These are phyloP conservation scores for Alternaria tenuissima DNA, from an alignment of 2,329 filamentous ascomycete genomes.

Conservation along the genomic window DNA sequence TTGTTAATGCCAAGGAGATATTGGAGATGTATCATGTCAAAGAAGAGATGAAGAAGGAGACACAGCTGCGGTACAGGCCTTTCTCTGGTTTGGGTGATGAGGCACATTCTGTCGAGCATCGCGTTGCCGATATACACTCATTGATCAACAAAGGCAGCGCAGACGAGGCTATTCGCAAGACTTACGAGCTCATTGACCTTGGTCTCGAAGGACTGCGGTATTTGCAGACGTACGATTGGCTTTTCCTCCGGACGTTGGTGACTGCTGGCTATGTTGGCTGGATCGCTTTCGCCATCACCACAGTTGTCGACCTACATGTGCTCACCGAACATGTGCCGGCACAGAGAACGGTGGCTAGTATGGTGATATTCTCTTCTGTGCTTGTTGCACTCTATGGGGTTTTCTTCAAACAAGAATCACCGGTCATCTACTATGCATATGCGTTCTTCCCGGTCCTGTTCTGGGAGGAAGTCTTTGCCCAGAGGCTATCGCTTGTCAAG, in stretches of 20 bases:
- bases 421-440: constrained; percentile 87
- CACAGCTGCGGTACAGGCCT: constrained; percentile 78
- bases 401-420: constrained; percentile 80
- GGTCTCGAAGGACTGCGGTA: constrained; percentile 87
- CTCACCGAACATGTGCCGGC: constrained; percentile 73
- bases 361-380: constrained; percentile 75
- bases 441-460: constrained; percentile 91
- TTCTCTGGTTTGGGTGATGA: constrained; percentile 74
- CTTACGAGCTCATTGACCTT: constrained; percentile 77
- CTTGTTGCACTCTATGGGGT: constrained; percentile 80
- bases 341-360: constrained; percentile 67
- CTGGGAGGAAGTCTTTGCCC: constrained; percentile 93
- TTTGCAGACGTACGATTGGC: constrained; percentile 97
- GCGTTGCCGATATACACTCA: constrained; percentile 71
- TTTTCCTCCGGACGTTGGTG: constrained; percentile 88
- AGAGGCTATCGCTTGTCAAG: constrained; percentile 71
- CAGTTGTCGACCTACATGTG: constrained; percentile 87
- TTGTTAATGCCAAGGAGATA: constrained; percentile 86
- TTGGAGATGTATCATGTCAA: constrained; percentile 97
- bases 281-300: constrained; percentile 91
- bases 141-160: constrained; percentile 72
- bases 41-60: constrained; percentile 80
- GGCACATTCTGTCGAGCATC: constrained; percentile 69
- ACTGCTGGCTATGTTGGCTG: constrained; percentile 92
- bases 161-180: constrained; percentile 81